A percentile compares a stretch with the other conserved stretches of the same genome.
These are phyloP conservation scores for Salix dunnii DNA, from an alignment of 345 rosid species.

Conservation along the genomic window DNA sequence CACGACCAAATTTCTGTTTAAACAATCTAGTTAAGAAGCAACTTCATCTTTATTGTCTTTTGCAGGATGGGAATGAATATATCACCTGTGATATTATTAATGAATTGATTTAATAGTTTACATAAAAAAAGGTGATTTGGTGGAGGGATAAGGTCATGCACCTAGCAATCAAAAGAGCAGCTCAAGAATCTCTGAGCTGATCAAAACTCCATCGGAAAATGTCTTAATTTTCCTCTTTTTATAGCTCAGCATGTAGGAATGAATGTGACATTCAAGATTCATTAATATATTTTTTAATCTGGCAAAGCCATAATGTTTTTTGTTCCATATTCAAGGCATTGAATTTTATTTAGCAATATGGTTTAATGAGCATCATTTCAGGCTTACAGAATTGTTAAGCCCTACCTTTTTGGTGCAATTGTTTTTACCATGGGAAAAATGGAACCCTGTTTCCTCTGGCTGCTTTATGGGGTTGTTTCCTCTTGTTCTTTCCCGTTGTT, in stretches of 20 bases:
- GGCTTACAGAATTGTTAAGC: neutral
- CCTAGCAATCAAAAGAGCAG: neutral
- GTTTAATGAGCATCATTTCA: neutral
- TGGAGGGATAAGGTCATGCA: neutral
- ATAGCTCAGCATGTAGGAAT: neutral
- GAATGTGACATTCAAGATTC: neutral
- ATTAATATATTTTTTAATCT: neutral
- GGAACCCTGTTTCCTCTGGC: neutral
- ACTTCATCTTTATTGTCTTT: neutral
- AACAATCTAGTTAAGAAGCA: neutral
- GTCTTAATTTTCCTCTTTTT: neutral
- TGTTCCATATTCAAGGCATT: conserved; percentile 1
- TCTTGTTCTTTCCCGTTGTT: neutral
- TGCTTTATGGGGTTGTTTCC: neutral
- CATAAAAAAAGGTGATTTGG: too few species aligned
- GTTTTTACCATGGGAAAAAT: neutral
- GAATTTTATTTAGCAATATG: neutral
- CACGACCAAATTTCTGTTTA: neutral
- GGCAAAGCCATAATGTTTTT: neutral
- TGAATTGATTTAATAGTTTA: neutral
- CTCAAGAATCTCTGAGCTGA: neutral
- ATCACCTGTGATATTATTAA: neutral
- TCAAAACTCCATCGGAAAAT: neutral
- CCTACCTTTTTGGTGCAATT: too few species aligned
- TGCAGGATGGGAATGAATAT: neutral